These are phyloP conservation scores for Phytophthora quininea DNA, from an alignment of 352 stramenopile species.

Conservation along the genomic window DNA sequence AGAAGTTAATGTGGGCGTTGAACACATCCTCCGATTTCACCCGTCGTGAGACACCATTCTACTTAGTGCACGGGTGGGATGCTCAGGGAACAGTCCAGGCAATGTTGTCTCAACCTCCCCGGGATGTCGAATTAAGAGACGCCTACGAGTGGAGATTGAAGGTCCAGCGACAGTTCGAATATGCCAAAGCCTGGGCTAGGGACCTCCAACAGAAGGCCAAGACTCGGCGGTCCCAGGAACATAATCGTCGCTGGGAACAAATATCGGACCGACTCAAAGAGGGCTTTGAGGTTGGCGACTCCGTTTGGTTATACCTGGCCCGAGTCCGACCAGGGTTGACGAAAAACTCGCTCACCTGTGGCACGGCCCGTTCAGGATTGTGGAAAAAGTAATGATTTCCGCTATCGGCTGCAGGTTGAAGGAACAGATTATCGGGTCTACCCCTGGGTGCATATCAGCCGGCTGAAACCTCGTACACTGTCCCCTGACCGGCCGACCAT, in stretches of 20 bases:
- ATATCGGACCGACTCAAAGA: conserved; percentile 3
- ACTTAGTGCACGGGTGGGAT: conserved; percentile 4
- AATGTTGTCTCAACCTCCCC: background rate
- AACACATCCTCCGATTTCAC: background rate
- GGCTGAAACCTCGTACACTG: background rate
- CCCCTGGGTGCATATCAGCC: background rate
- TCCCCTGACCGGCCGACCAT: background rate
- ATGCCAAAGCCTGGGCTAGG: background rate
- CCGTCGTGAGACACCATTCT: background rate
- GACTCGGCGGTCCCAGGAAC: background rate
- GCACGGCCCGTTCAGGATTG: conserved; percentile 1
- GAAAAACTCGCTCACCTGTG: background rate
- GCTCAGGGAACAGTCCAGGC: background rate
- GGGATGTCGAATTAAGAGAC: background rate
- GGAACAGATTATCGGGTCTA: background rate
- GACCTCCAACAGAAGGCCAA: conserved; percentile 4
- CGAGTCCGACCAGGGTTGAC: background rate
- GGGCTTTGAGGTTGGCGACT: background rate
- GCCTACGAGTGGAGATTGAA: background rate
- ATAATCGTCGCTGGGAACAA: background rate
- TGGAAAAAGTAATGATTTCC: background rate
- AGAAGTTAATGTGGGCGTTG: conserved; percentile 1
- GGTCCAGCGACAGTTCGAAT: background rate
- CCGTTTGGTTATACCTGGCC: conserved; percentile 3
- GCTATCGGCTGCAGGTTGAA: background rate